Conservation (phyloP, 768 basidiomycete genomes). For the Serendipita vermifera region DNA sequence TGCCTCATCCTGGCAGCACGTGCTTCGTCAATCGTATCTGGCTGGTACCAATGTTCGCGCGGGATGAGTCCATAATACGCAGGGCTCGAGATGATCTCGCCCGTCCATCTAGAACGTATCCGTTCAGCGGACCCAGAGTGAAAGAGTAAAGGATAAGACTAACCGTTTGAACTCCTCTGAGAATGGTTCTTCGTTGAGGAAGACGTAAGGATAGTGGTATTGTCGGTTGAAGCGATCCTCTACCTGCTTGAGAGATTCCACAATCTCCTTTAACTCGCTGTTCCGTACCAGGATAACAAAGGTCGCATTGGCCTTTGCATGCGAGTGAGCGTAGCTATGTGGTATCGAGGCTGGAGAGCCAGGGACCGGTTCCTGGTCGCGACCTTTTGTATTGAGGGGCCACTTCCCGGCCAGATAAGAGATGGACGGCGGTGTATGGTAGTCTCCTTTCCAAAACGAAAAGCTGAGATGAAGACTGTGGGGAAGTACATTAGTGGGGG, state of each 20-base stretch:
- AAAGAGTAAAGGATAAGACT: conserved; percentile 15
- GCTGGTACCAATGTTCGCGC: conserved; percentile 53
- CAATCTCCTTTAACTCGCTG: conserved; percentile 43
- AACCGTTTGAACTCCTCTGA: conserved; percentile 58
- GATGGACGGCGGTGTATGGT: not conserved
- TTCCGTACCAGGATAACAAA: conserved; percentile 58
- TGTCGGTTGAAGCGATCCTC: conserved; percentile 79
- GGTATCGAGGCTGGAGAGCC: not conserved
- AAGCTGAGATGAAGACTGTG: not conserved
- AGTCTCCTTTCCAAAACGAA: not conserved
- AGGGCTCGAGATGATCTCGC: conserved; percentile 34
- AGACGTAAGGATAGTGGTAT: conserved; percentile 73
- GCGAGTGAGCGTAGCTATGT: not conserved
- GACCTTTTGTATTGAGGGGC: no score
- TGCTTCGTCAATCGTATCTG: conserved; percentile 58
- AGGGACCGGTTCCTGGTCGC: not conserved
- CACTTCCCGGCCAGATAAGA: not conserved
- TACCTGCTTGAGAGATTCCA: conserved; percentile 55
- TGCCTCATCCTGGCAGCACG: conserved; percentile 40
- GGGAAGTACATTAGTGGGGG: not conserved
- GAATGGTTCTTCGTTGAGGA: conserved; percentile 79
- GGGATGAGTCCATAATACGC: conserved; percentile 53
- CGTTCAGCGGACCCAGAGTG: conserved; percentile 6
- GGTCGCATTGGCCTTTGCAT: conserved; percentile 51
- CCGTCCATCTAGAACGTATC: conserved; percentile 25